Evolutionary conservation across 2,329 filamentous ascomycete species (phyloP).

Genomic region (Monosporascus sp.): DNA sequence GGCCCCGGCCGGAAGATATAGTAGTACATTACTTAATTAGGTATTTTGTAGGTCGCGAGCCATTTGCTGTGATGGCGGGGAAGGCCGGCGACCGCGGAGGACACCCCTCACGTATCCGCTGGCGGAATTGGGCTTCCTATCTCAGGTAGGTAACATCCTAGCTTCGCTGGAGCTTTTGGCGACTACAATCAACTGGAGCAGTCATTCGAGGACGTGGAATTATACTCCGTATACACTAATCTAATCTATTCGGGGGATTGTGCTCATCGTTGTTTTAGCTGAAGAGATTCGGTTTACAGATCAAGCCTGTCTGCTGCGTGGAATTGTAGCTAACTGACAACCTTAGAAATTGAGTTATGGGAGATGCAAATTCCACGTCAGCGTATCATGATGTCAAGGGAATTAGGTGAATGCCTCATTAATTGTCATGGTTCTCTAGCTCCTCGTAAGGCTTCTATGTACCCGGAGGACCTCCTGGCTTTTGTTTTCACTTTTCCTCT

Average conservation of each 20-base stretch:
- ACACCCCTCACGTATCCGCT: not conserved
- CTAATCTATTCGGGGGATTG: too few species aligned
- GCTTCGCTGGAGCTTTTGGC: too few species aligned
- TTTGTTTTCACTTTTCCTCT: constrained; percentile 1
- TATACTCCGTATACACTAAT: too few species aligned
- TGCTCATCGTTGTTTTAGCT: not conserved
- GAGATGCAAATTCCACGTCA: not conserved
- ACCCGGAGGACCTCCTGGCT: not conserved
- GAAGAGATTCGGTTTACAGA: too few species aligned
- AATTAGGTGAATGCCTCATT: not conserved
- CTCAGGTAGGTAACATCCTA: not conserved
- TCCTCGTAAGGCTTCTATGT: not conserved
- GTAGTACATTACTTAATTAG: too few species aligned
- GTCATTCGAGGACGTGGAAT: too few species aligned
- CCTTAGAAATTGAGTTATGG: not conserved
- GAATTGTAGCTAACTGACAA: too few species aligned
- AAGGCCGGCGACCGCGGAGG: not conserved
- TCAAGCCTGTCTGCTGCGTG: too few species aligned
- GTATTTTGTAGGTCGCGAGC: too few species aligned
- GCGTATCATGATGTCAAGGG: not conserved
- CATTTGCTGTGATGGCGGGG: too few species aligned
- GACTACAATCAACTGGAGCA: too few species aligned
- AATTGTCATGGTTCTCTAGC: not conserved
- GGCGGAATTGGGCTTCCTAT: not conserved
- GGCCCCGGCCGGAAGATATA: too few species aligned